Evolutionary conservation across 2,329 filamentous ascomycete species (phyloP), one percentile per base, ranked within the genome.

Genomic region (Aspergillus ibericus): DNA sequence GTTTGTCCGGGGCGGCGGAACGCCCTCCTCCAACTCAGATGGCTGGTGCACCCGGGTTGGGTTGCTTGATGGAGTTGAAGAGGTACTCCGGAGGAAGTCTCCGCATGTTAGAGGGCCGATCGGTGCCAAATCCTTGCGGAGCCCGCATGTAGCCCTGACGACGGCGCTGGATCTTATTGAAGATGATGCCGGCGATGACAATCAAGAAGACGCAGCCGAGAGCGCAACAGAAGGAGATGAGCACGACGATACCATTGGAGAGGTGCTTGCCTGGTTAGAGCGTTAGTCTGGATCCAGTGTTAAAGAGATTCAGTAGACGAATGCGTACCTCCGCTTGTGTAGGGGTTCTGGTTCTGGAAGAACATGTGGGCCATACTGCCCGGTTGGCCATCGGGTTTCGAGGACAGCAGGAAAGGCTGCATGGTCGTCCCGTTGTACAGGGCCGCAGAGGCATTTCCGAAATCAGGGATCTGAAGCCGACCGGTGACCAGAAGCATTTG

Each of bases 401-500:
- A 89, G 1, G 93, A 90, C 42, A 99, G 83, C 40, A 92, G 84
- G 73, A 93, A 96, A 0, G 95, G 93, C 53, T 82, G 81, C 71
- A 93, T 87, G 2, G 81, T 78, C 10, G 87, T 91, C 67, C 95
- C 95, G 70, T 98, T 91, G 79, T 90, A 99, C 27, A 97, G 80
- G 7, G 88, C 93, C 8, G 91, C 92, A 13, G 93, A 96, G 5
- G 89, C 91, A 58, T 87, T 88, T 59, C 93, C 93, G 70, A 92
- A 92, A 50, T 80, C 79, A 0, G 89, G 85, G 16, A 98, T 82
- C 63, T 86, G 83, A 65, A 99, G 85, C 54, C 89, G 85, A 38
- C 95, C 95, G n/a, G 91, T 91, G 51, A 98, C 80, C 76, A 99
- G 83, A 35, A 99, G 84, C 4, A 86, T 83, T 72, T 95, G 86